These are phyloP conservation scores for Sporobolomyces pararoseus DNA, from an alignment of 768 basidiomycete species.

Conservation along the genomic window DNA sequence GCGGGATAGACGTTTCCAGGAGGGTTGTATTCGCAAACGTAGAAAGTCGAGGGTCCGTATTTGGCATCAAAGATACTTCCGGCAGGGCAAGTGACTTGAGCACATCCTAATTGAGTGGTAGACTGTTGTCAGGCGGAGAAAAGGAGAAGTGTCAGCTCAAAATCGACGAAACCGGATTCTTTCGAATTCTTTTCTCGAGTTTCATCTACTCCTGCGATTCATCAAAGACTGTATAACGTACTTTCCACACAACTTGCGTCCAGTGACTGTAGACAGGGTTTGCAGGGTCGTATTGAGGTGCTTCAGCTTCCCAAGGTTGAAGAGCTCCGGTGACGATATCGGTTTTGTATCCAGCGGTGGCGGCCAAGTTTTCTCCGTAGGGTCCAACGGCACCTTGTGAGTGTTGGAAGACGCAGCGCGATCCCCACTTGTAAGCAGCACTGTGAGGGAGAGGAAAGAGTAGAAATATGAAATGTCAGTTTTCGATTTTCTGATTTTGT, in stretches of 20 bases:
- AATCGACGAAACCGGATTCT: too few relatives aligned
- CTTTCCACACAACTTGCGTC: conserved; percentile 31
- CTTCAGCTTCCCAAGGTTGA: conserved; percentile 66
- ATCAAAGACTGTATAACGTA: not conserved
- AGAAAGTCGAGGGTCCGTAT: conserved; percentile 20
- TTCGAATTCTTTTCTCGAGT: not conserved
- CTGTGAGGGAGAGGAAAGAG: not conserved
- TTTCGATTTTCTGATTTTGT: not conserved
- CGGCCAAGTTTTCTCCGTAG: conserved; percentile 68
- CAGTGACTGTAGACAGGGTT: conserved; percentile 33
- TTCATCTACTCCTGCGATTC: not conserved
- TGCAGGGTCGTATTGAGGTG: conserved; percentile 53
- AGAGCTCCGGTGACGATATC: conserved; percentile 55
- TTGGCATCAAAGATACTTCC: conserved; percentile 29
- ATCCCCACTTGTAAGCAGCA: conserved; percentile 69
- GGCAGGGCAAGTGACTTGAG: not conserved
- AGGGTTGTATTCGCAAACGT: conserved; percentile 36
- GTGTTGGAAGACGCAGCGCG: conserved; percentile 65
- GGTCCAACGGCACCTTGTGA: conserved; percentile 64
- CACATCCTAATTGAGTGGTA: conserved; percentile 31
- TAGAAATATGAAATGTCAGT: not conserved
- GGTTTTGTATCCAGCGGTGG: not conserved
- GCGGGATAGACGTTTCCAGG: conserved; percentile 15
- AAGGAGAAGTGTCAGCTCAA: not conserved
- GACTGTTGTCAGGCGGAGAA: conserved; percentile 22